Percentiles rank a stretch among this genome's conserved stretches.
Conservation (phyloP, 495 filamentous ascomycete genomes). For the Viridothelium virens region DNA sequence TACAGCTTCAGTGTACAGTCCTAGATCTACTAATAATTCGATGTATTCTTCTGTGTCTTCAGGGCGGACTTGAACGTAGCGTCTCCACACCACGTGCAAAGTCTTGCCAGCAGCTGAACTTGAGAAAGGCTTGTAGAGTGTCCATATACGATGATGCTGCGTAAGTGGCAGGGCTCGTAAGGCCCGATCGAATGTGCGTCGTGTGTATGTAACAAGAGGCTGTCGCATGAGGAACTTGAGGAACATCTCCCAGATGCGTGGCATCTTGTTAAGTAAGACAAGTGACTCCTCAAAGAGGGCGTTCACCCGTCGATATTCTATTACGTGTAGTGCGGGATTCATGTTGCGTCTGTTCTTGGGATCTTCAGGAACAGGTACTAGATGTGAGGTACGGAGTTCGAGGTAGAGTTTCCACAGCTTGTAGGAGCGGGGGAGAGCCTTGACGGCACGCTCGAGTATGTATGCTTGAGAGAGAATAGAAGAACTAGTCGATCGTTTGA, state of each 20-base stretch:
- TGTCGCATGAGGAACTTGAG: constrained; percentile 84
- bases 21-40: constrained; percentile 71
- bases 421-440: constrained; percentile 84
- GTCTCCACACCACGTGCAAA: constrained; percentile 84
- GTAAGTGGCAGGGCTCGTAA: constrained; percentile 91
- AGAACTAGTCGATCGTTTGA: constrained; percentile 74
- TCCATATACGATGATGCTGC: constrained; percentile 97
- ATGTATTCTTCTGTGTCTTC: constrained; percentile 96
- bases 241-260: constrained; percentile 97
- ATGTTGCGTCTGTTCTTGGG: constrained; percentile 61
- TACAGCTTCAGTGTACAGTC: constrained; percentile 84
- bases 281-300: constrained; percentile 89
- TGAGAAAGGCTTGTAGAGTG: constrained; percentile 82
- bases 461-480: constrained; percentile 86
- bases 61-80: constrained; percentile 97
- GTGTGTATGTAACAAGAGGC: constrained; percentile 82
- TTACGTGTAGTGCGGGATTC: constrained; percentile 71
- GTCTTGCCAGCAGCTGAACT: constrained; percentile 87
- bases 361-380: constrained; percentile 9
- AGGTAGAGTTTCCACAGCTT: constrained; percentile 99
- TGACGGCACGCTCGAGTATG: constrained; percentile 84
- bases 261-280: constrained; percentile 98
- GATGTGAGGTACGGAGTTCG: constrained; percentile 60
- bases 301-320: constrained; percentile 90
- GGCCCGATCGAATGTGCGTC: constrained; percentile 88